A percentile compares a stretch with the other conserved stretches of the same genome.
These are phyloP conservation scores for Kockiozyma suomiensis DNA, from an alignment of 805 yeast genomes.

Conservation along the genomic window DNA sequence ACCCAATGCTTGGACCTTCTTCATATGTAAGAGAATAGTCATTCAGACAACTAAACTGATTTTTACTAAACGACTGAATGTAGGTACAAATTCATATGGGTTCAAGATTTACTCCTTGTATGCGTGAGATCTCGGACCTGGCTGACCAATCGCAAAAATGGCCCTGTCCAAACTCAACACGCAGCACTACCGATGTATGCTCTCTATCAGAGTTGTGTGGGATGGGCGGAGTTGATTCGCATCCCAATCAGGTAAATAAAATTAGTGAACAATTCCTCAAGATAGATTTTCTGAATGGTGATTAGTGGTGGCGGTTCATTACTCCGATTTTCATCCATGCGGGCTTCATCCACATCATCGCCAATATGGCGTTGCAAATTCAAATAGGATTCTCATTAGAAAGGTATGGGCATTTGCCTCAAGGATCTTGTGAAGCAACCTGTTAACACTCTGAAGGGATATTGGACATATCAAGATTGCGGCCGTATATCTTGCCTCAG, in stretches of 20 bases:
- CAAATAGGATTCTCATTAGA: conserved; percentile 65
- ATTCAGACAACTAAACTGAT: not conserved
- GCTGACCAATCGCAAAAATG: conserved; percentile 54
- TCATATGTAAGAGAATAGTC: conserved; percentile 50
- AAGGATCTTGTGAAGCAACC: not conserved
- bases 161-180: conserved; percentile 73
- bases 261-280: not conserved
- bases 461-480: conserved; percentile 60
- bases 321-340: conserved; percentile 76
- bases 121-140: conserved; percentile 56
- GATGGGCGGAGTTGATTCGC: conserved; percentile 53
- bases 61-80: not conserved
- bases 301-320: conserved; percentile 62
- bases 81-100: conserved; percentile 61
- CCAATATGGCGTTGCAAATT: conserved; percentile 63
- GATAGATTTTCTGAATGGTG: not conserved
- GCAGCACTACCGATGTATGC: conserved; percentile 58
- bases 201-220: conserved; percentile 63
- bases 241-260: conserved; percentile 52
- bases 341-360: conserved; percentile 67
- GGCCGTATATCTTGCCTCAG: conserved; percentile 60
- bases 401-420: conserved; percentile 34
- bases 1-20: conserved; percentile 80
- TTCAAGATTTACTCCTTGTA: conserved; percentile 70
- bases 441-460: conserved; percentile 25